phyloP scores from a whole-genome alignment of 768 basidiomycete genomes.

The Pulveroboletus frians region DNA sequence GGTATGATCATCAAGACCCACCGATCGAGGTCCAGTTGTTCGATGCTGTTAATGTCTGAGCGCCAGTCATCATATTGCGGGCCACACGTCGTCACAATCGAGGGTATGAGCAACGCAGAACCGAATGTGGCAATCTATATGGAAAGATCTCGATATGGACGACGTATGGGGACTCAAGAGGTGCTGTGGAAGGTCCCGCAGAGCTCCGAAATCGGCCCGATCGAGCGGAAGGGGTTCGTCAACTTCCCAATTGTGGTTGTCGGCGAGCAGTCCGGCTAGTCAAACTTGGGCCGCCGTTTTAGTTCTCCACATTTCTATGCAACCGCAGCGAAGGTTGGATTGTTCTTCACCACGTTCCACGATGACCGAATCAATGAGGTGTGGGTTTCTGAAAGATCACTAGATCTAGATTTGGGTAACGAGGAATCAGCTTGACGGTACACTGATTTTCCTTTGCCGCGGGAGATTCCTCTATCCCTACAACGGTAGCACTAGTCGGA shows the following conservation, averaged over 20 bases:
- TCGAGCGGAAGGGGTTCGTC: slow-evolving; percentile 43
- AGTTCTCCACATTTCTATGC: slow-evolving; percentile 15
- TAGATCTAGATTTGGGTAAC: slow-evolving; percentile 35
- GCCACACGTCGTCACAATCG: slow-evolving; percentile 46
- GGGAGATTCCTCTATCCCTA: neutral
- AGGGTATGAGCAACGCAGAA: slow-evolving; percentile 51
- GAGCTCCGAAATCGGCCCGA: slow-evolving; percentile 64
- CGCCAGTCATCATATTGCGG: slow-evolving; percentile 42
- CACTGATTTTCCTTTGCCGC: neutral
- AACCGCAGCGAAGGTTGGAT: slow-evolving; percentile 9
- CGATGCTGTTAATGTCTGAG: slow-evolving; percentile 32
- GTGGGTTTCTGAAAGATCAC: slow-evolving; percentile 30
- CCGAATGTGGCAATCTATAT: slow-evolving; percentile 50
- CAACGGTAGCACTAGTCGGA: slow-evolving; percentile 14
- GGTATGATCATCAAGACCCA: slow-evolving; percentile 49
- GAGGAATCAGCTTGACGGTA: slow-evolving; percentile 6
- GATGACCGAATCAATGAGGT: neutral
- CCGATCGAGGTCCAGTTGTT: slow-evolving; percentile 48
- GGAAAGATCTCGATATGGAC: slow-evolving; percentile 46
- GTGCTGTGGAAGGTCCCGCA: slow-evolving; percentile 50
- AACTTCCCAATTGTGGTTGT: slow-evolving; percentile 19
- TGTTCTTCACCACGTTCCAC: neutral
- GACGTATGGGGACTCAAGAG: slow-evolving; percentile 37
- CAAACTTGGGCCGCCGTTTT: slow-evolving; percentile 19
- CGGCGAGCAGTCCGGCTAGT: slow-evolving; percentile 13